phyloP scores from a whole-genome alignment of 164 flowering plant species.

The Macadamia tetraphylla region DNA sequence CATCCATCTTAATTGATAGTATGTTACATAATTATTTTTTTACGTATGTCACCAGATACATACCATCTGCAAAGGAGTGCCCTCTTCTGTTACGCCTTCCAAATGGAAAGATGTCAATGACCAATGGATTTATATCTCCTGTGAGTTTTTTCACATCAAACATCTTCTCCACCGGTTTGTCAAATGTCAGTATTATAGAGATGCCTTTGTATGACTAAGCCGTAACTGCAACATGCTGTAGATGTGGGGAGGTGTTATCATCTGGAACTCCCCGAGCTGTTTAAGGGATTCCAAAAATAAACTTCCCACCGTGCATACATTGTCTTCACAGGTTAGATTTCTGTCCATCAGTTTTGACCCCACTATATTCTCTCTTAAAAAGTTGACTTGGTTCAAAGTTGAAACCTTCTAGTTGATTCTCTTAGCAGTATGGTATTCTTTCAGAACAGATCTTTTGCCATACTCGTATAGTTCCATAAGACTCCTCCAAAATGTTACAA shows the following conservation, averaged over 20 bases:
- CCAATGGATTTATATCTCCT: conserved; percentile 93
- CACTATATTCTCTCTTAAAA: too few relatives aligned
- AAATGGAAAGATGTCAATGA: conserved; percentile 63
- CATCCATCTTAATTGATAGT: not conserved
- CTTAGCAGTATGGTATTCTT: too few relatives aligned
- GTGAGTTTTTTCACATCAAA: conserved; percentile 35
- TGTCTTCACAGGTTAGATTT: conserved; percentile 59
- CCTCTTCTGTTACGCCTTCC: conserved; percentile 80
- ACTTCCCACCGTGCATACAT: conserved; percentile 34
- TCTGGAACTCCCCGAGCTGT: conserved; percentile 81
- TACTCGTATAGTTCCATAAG: too few relatives aligned
- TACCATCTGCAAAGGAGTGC: conserved; percentile 89
- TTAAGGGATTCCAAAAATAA: conserved; percentile 23
- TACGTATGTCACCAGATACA: conserved; percentile 46
- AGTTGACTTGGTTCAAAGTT: too few relatives aligned
- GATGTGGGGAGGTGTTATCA: conserved; percentile 98
- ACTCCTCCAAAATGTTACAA: too few relatives aligned
- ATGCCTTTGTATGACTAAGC: conserved; percentile 2
- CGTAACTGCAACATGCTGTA: conserved; percentile 21
- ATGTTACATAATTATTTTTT: not conserved
- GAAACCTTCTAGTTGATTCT: too few relatives aligned
- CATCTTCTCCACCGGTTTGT: conserved; percentile 7
- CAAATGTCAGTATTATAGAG: not conserved
- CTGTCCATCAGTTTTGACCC: not conserved
- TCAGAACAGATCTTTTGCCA: too few relatives aligned